phyloP scores from a whole-genome alignment of 768 basidiomycete species.

The Tremella fuciformis region DNA sequence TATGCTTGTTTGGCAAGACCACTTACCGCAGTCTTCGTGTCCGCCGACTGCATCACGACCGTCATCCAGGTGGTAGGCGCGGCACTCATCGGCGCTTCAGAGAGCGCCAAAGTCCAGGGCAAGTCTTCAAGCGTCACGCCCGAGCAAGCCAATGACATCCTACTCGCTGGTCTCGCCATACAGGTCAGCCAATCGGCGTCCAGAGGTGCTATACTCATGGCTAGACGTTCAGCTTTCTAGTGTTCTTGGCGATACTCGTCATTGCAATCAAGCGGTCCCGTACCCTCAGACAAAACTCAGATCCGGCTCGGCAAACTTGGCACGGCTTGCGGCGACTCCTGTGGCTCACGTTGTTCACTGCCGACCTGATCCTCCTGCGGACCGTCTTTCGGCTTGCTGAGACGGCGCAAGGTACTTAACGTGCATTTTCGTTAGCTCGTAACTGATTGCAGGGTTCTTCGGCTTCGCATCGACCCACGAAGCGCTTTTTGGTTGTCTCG shows the following conservation, averaged over 20 bases:
- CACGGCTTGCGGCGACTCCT: conserved; percentile 25
- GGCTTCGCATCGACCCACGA: conserved; percentile 40
- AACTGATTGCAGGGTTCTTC: conserved; percentile 34
- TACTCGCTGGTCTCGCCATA: conserved; percentile 49
- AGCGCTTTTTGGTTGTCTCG: conserved; percentile 40
- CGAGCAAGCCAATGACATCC: conserved; percentile 50
- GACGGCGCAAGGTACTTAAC: conserved; percentile 47
- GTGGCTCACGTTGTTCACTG: conserved; percentile 38
- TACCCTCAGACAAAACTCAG: not conserved
- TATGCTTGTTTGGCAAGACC: not conserved
- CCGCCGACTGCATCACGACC: conserved; percentile 13
- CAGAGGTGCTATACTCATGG: not conserved
- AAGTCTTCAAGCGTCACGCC: conserved; percentile 34
- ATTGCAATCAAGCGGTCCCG: conserved; percentile 32
- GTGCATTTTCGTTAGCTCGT: not conserved
- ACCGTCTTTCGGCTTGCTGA: conserved; percentile 52
- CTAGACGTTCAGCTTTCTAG: conserved; percentile 42
- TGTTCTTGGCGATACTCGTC: conserved; percentile 36
- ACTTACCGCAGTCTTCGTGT: not conserved
- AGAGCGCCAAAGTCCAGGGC: conserved; percentile 35
- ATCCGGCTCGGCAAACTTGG: not conserved
- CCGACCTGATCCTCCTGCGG: conserved; percentile 45
- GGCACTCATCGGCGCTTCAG: conserved; percentile 50
- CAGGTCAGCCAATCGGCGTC: conserved; percentile 36
- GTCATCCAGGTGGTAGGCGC: conserved; percentile 51